Base-by-base conservation (phyloP, 495 filamentous ascomycete species). In the Neurospora sublineolata region DNA sequence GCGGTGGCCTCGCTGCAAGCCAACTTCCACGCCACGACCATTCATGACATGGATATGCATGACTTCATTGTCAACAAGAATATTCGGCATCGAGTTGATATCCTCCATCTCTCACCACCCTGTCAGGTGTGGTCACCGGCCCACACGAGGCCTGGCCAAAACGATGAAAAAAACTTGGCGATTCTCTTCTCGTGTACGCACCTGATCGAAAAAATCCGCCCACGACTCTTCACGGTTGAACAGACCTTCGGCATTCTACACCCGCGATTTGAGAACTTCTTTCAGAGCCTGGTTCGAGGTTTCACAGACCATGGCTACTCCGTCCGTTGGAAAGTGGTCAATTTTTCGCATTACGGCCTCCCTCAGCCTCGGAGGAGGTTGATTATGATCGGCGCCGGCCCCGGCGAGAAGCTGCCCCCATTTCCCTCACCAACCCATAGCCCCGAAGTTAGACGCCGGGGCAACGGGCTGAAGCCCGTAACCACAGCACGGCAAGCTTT, bases 91-190 rank as follows among this genome's bases (percentile, higher is more conserved):
- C 82, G 76, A 30, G 86, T 92, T 0, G 93, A 97, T 74, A 82
- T 97, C 23, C 82, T 91, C 3, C 94, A 97, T 70, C 78, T 94
- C 0, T 95, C 92, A 0, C 93, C 93, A 0, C 94, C 94, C 0
- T 98, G 94, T 68, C 92, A 95, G 72, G 87, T 87, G 8, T 97
- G 90, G 79, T 96, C 92, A 0, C 88, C 89, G 0, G 92, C 91
- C 0, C 92, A 97, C 71, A 94, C 92, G 0, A 79, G 84, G 3
- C 74, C 83, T 0, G 87, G 88, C 1, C 81, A 84, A 11, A 84
- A 92, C 42, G 93, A 96, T 67, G 93, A 94, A 3, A 82, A 79
- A 7, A 97, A 97, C 71, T 88, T 87, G 0, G 90, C 90, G 0
- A 87, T 89, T 1, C 80, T 94, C 0, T 94, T 91, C 74, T 88